Conservation (phyloP, 2,329 filamentous ascomycete genomes). For the Nothopassalora personata region DNA sequence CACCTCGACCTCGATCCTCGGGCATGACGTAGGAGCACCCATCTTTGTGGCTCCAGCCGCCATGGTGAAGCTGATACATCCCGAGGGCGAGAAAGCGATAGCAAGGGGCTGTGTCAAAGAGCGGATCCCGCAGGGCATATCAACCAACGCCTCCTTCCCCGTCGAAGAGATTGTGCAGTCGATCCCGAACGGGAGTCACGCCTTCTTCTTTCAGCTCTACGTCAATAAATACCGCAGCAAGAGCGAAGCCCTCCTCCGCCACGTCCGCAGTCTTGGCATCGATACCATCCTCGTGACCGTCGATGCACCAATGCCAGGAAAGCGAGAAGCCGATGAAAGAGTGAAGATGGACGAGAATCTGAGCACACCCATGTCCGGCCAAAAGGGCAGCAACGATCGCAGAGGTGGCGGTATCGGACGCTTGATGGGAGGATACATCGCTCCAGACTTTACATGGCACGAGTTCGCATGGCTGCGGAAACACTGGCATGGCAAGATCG, state of each 20-base stretch:
- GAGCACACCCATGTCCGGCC: slow-evolving; percentile 47
- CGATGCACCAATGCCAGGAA: slow-evolving; percentile 54
- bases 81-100: slow-evolving; percentile 36
- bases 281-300: slow-evolving; percentile 55
- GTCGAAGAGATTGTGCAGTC: slow-evolving; percentile 29
- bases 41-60: slow-evolving; percentile 36
- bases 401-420: slow-evolving; percentile 53
- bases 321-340: slow-evolving; percentile 47
- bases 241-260: slow-evolving; percentile 46
- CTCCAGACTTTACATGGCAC: slow-evolving; percentile 49
- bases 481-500: slow-evolving; percentile 39
- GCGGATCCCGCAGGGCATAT: slow-evolving; percentile 29
- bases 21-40: slow-evolving; percentile 30
- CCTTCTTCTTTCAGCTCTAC: slow-evolving; percentile 58
- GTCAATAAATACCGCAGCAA: slow-evolving; percentile 53
- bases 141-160: slow-evolving; percentile 32
- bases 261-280: slow-evolving; percentile 45
- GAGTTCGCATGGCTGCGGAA: slow-evolving; percentile 44
- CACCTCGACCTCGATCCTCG: slow-evolving; percentile 33
- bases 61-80: slow-evolving; percentile 35
- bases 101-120: slow-evolving; percentile 27
- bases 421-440: slow-evolving; percentile 54
- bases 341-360: slow-evolving; percentile 45
- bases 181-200: slow-evolving; percentile 22
- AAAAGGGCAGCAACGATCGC: slow-evolving; percentile 46